Percentiles rank a stretch among this genome's conserved stretches.
Conservation (phyloP, 768 basidiomycete genomes). For the Coprinellus aureogranulatus region DNA sequence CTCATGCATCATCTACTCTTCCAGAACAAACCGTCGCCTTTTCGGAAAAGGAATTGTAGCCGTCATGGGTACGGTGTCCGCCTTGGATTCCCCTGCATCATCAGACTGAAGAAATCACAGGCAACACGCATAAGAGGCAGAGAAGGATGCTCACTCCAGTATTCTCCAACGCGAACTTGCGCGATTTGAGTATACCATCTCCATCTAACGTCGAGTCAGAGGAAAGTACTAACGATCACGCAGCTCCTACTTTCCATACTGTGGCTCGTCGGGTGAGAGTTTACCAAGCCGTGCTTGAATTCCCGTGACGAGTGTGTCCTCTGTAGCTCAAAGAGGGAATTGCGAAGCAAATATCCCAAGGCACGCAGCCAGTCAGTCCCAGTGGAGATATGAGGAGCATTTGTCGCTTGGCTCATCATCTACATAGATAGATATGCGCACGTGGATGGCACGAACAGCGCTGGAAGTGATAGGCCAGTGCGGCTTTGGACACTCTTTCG, state of each 20-base stretch:
- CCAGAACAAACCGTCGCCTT: not conserved
- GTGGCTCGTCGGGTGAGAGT: constrained; percentile 28
- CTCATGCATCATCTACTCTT: too few species aligned
- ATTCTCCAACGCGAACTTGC: constrained; percentile 36
- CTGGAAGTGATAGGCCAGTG: constrained; percentile 11
- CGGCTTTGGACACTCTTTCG: constrained; percentile 9
- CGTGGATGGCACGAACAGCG: constrained; percentile 7
- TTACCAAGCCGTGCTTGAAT: not conserved
- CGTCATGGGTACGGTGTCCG: constrained; percentile 6
- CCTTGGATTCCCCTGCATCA: not conserved
- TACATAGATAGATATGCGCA: constrained; percentile 5
- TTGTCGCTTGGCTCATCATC: not conserved
- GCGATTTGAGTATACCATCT: constrained; percentile 31
- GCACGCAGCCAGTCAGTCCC: constrained; percentile 21
- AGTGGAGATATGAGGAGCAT: not conserved
- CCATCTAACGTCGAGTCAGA: not conserved
- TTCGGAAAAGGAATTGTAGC: constrained; percentile 11
- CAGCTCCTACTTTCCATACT: constrained; percentile 36
- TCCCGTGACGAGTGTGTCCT: constrained; percentile 13
- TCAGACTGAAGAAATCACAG: constrained; percentile 15
- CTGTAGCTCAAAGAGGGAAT: constrained; percentile 27
- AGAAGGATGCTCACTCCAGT: constrained; percentile 38
- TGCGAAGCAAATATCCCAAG: constrained; percentile 21
- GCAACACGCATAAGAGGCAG: constrained; percentile 43
- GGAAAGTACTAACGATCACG: not conserved